Base-by-base conservation (phyloP, 208 protist genomes). In the Leishmania guyanensis region DNA sequence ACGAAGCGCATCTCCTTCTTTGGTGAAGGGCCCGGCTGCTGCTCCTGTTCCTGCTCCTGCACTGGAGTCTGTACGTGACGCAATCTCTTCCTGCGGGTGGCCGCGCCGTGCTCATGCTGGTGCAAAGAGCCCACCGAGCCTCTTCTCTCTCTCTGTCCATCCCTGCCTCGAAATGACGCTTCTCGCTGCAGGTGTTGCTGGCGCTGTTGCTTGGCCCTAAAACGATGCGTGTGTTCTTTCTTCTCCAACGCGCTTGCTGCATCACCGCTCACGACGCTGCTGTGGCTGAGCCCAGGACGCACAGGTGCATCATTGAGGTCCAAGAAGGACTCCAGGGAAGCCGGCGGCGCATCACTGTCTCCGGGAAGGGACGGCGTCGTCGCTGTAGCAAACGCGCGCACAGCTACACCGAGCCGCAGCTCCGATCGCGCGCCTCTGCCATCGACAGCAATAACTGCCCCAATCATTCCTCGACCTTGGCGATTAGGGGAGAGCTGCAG, bases 241-340 rank as follows among this genome's bases (percentile, higher is more conserved):
- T 22, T 14, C 26, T 17, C 26, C 1, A 46, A 26, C 5, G 26
- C 10, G 69, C 26, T 29, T 16, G 22, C 20, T 20, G 5, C 39
- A 54, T 4, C 20, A 51, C 17, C 12, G 46, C 69, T 29, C 46
- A 54, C 69, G 26, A 46, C 39, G 10, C 46, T 51, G 69, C 69
- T 73, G 69, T 4, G 39, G n/a, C 69, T 73, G 43, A 54, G 69
- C 43, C 33, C 46, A 2, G 46, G 16, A 33, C 46, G 46, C 36
- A 54, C 48, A 1, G 69, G 26, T 16, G 26, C 43, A 8, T 73
- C 69, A 29, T 73, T 73, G 46, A 73, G 69, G 26, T 73, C 69
- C 22, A 73, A 22, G n/a, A 73, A 73, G 5, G 26, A 73, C 46
- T 73, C 69, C 46, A 46, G 69, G 43, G 69, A 73, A 29, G 26